Evolutionary conservation across 805 yeast species (phyloP).

Genomic region (Lachancea waltii): DNA sequence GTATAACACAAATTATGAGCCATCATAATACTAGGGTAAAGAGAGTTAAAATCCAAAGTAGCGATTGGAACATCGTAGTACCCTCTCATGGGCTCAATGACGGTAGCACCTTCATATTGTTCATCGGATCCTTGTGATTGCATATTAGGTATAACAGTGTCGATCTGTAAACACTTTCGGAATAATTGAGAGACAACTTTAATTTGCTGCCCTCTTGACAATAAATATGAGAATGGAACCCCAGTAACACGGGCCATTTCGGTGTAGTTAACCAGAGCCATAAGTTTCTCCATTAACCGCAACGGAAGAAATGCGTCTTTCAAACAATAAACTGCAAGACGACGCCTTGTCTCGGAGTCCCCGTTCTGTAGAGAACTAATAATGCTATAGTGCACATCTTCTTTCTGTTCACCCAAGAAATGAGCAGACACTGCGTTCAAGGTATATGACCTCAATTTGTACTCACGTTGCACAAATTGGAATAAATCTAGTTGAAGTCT

Average conservation of each 20-base stretch:
- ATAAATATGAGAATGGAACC: slow-evolving; percentile 85
- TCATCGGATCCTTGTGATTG: slow-evolving; percentile 78
- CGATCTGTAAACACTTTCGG: slow-evolving; percentile 82
- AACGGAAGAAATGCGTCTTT: slow-evolving; percentile 93
- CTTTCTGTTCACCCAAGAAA: slow-evolving; percentile 91
- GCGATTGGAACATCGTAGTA: slow-evolving; percentile 97
- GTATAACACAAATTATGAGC: slow-evolving; percentile 97
- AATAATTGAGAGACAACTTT: slow-evolving; percentile 93
- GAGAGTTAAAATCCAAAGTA: slow-evolving; percentile 92
- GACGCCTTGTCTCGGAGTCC: slow-evolving; percentile 81
- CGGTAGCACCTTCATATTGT: slow-evolving; percentile 97
- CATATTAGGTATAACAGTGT: slow-evolving; percentile 87
- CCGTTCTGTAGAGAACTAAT: slow-evolving; percentile 94
- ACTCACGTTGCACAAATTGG: slow-evolving; percentile 91
- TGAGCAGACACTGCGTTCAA: slow-evolving; percentile 92
- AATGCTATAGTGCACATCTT: slow-evolving; percentile 95
- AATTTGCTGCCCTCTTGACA: slow-evolving; percentile 94
- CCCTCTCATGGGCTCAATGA: slow-evolving; percentile 93
- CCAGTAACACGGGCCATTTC: slow-evolving; percentile 99
- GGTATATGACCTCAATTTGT: slow-evolving; percentile 89
- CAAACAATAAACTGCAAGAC: slow-evolving; percentile 93
- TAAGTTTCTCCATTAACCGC: slow-evolving; percentile 80
- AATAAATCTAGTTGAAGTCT: slow-evolving; percentile 90
- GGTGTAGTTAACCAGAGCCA: slow-evolving; percentile 94
- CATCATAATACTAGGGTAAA: slow-evolving; percentile 98